Evolutionary conservation across 305 asterid species (phyloP), one percentile per base, ranked within the genome.

Genomic region (Fraxinus velutina): DNA sequence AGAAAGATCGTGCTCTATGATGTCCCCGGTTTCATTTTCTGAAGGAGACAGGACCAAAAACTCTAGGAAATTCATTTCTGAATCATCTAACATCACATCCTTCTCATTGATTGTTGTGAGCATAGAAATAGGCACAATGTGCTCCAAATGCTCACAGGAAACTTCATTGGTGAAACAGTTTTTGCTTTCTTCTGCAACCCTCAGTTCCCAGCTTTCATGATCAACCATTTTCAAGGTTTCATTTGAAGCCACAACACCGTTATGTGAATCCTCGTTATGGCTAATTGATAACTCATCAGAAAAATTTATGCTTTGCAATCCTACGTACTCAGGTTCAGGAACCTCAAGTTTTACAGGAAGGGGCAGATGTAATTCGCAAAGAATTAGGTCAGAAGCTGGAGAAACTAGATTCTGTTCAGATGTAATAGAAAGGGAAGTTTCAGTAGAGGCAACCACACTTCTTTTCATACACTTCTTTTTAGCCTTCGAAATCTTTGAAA

Each of bases 101-200:
- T 21, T 81, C 76, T 78, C 88, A 72, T 27, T 3, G n/a, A 19
- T 42, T 52, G 77, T 36, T 32, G 32, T 33, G 19, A 24, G 76
- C 78, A 71, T 9, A 71, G 68, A 5, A 17, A 66, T 75, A 66
- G 83, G 52, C 62, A 77, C 87, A 47, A 32, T 75, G 34, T 70
- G 17, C 60, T 82, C 82, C 78, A 73, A 64, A 78, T 79, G 64
- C 50, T 87, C 86, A 81, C 34, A 72, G 27, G 87, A 84, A 77
- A 76, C 80, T 39, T 80, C 84, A 77, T 87, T 81, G 19, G 83
- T 44, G 42, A 22, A 8, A 80, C 88, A 82, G 64, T 47, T 78
- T 74, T 77, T 84, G 37, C 75, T 76, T 34, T 83, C 87, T 81
- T 84, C 83, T 33, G 62, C 75, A 81, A 12, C 72, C 37, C 29